Evolutionary conservation across 306 rosid species (phyloP).

Genomic region (Vigna unguiculata): DNA sequence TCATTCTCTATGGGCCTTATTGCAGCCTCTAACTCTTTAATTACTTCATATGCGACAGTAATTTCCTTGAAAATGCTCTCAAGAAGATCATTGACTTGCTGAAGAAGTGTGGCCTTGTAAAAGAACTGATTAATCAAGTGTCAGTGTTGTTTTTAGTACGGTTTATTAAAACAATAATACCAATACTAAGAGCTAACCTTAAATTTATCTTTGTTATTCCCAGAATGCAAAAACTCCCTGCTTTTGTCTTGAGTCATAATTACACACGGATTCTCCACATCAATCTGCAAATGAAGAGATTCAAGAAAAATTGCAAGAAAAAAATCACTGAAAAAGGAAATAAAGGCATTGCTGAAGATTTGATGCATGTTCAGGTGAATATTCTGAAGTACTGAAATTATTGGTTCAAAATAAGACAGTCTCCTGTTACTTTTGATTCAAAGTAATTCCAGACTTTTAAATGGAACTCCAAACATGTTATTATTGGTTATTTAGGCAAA

Average conservation of each 20-base stretch:
- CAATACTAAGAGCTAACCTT: slow-evolving; percentile 63
- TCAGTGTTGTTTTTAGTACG: slow-evolving; percentile 52
- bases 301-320: slow-evolving; percentile 32
- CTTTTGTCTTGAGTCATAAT: slow-evolving; percentile 96
- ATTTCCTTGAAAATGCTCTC: slow-evolving; percentile 64
- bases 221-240: slow-evolving; percentile 94
- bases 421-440: too few species aligned
- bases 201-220: slow-evolving; percentile 87
- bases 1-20: slow-evolving; percentile 85
- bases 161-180: slow-evolving; percentile 21
- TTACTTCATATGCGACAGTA: slow-evolving; percentile 58
- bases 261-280: slow-evolving; percentile 95
- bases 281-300: slow-evolving; percentile 66
- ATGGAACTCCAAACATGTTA: too few species aligned
- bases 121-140: slow-evolving; percentile 72
- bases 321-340: neutral
- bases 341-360: neutral
- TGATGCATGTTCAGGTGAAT: too few species aligned
- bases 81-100: slow-evolving; percentile 89
- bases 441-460: too few species aligned
- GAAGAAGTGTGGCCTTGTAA: slow-evolving; percentile 96
- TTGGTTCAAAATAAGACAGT: too few species aligned
- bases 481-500: too few species aligned
- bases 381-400: too few species aligned
- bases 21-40: slow-evolving; percentile 73